Evolutionary conservation across 2,329 filamentous ascomycete genomes (phyloP).

Genomic region (Penicillium sp.): DNA sequence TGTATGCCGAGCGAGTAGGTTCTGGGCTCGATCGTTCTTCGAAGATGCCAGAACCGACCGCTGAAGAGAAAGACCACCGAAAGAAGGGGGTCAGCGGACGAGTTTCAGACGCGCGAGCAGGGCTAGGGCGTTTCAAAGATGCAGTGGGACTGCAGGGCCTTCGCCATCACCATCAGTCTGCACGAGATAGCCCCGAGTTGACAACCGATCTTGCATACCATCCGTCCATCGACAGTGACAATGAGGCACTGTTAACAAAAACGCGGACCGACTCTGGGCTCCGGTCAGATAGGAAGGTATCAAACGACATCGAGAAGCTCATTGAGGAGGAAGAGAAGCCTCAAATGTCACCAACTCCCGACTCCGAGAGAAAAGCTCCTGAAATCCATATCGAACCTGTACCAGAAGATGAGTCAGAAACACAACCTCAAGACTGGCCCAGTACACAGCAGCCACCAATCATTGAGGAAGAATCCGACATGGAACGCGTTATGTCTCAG

Average conservation of each 20-base stretch:
- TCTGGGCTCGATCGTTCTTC: constrained; percentile 31
- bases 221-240: constrained; percentile 30
- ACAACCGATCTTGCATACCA: constrained; percentile 29
- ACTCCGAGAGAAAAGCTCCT: constrained; percentile 25
- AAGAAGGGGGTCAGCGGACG: constrained; percentile 76
- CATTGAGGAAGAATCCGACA: constrained; percentile 29
- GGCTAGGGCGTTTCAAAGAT: constrained; percentile 81
- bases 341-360: constrained; percentile 5
- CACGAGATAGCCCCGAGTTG: constrained; percentile 35
- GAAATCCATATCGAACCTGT: constrained; percentile 35
- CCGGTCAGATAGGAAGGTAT: constrained; percentile 17
- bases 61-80: constrained; percentile 42
- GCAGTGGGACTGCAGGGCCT: constrained; percentile 60
- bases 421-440: constrained; percentile 16
- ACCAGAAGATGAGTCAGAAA: constrained; percentile 17
- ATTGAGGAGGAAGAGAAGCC: constrained; percentile 17
- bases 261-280: constrained; percentile 13
- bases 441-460: constrained; percentile 11
- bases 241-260: constrained; percentile 17
- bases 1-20: constrained; percentile 28
- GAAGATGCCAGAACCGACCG: constrained; percentile 29
- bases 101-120: constrained; percentile 76
- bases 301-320: constrained; percentile 17
- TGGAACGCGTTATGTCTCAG: constrained; percentile 28
- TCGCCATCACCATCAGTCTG: constrained; percentile 40